These are phyloP conservation scores for Priceomyces medius DNA, from an alignment of 805 yeast species.

Conservation along the genomic window DNA sequence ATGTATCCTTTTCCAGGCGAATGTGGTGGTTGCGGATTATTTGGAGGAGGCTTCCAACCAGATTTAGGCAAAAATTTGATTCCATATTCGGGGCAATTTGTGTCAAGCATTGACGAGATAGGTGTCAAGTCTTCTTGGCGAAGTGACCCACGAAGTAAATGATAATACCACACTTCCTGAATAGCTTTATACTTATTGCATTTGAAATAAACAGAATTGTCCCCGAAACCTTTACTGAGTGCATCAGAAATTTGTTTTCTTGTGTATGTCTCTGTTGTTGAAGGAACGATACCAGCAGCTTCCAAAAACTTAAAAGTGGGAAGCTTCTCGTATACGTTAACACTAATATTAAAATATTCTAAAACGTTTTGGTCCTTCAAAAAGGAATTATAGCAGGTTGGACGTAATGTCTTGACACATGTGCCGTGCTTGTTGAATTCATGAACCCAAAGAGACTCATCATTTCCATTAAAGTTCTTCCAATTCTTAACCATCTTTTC, in stretches of 20 bases:
- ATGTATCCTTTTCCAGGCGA: conserved; percentile 34
- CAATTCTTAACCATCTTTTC: conserved; percentile 30
- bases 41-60: conserved; percentile 13
- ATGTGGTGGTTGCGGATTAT: conserved; percentile 23
- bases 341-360: conserved; percentile 30
- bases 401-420: conserved; percentile 38
- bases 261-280: conserved; percentile 31
- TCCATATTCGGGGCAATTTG: conserved; percentile 68
- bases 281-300: conserved; percentile 36
- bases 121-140: conserved; percentile 59
- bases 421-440: conserved; percentile 47
- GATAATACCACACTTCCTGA: conserved; percentile 81
- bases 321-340: conserved; percentile 30
- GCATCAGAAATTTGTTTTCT: conserved; percentile 31
- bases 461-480: conserved; percentile 35
- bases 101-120: conserved; percentile 54
- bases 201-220: conserved; percentile 34
- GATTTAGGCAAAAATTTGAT: conserved; percentile 73
- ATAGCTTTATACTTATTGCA: conserved; percentile 39
- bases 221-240: conserved; percentile 28
- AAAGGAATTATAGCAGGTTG: conserved; percentile 33
- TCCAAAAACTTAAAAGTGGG: conserved; percentile 37
- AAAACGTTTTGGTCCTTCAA: conserved; percentile 23
- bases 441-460: conserved; percentile 38
- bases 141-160: conserved; percentile 71